Base-by-base conservation (phyloP, 2,329 filamentous ascomycete species). In the Curvularia sp. region DNA sequence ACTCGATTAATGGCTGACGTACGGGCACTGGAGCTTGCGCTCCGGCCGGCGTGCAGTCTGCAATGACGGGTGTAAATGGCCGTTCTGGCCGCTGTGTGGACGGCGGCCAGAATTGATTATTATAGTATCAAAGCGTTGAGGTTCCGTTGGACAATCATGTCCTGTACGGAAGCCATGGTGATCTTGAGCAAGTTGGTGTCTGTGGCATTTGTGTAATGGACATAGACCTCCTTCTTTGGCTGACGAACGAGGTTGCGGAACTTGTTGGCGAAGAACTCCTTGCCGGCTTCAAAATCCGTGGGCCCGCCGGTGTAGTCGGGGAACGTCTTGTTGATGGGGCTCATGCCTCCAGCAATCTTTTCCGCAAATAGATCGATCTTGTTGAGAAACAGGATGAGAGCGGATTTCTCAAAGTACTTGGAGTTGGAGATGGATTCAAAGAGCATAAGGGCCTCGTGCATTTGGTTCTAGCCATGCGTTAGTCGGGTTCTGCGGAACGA, bases 171-270 rank as follows among this genome's bases (percentile, higher is more conserved):
- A 53, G 77, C 78, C 81, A 83, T 83, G 28, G 81, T 83, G 73
- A 82, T 83, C 68, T 83, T 82, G 53, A 99, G 71, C 57, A 83
- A 69, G 68, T 83, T 75, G 48, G 81, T 83, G 62, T 83, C 81
- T 47, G 81, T 83, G 8, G 81, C 81, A 66, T 83, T 83, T 49
- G 81, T 83, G 72, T 80, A 83, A 70, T 83, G 81, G 20, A 83
- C 79, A 59, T 83, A 83, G 43, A 82, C 79, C 66, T 83, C 81
- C 68, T 83, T 83, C 66, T 78, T 79, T 6, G 80, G 80, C 64
- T 82, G 78, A 48, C 81, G 77, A 28, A 83, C 80, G 31, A 83
- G 76, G 67, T 82, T 81, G 61, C 77, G 77, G 77, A 83, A 83
- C 63, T 83, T 83, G 65, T 79, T 75, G 7, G 81, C 79, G 65